Base-by-base conservation (phyloP, 2,329 filamentous ascomycete genomes). In the Fusarium fujikuroi region DNA sequence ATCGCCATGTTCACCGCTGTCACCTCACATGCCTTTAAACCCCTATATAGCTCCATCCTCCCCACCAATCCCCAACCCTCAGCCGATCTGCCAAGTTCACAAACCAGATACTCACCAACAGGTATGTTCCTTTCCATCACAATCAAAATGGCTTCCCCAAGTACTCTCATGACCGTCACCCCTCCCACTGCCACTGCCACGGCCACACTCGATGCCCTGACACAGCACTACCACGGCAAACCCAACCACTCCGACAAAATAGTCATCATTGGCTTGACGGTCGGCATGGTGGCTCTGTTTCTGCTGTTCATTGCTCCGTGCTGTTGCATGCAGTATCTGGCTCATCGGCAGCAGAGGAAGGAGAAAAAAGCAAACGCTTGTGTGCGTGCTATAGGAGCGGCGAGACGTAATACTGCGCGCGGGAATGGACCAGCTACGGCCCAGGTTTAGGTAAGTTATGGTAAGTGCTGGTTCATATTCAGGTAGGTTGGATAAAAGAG, bases 301-400 rank as follows among this genome's bases (percentile, higher is more conserved):
- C 10, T 57, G 4, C 14, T 75, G 3, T 53, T 76, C 25, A 23
- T 75, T 15, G 10, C 68, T 15, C 74, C 74, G 11, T 68, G 66
- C 23, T 54, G 40, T 18, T 57, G 63, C 7, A 34, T 67, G 5
- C 63, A 66, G n/a, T 52, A 42, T 1, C 39, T 76, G 2, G 64
- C 57, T 12, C 52, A 49, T 30, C 43, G 60, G 28, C 61, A 63
- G 30, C 60, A 72, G 25, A 62, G 50, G 36, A 63, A 18, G 16
- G 30, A 50, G 23, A 34, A 64, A 40, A 60, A 16, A 15, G n/a
- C 21, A 14, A 25, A 18, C 18, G 52, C 44, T 25, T 16, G 19
- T 14, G 42, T 42, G 14, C 36, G n/a, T 21, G 67, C 32, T 19
- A 43, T 6, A 18, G 36, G 18, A 4, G 23, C 28, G 6, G 36